Evolutionary conservation across 83 land plant species (phyloP), one percentile per base, ranked within the genome.

Genomic region (Larix sibirica): DNA sequence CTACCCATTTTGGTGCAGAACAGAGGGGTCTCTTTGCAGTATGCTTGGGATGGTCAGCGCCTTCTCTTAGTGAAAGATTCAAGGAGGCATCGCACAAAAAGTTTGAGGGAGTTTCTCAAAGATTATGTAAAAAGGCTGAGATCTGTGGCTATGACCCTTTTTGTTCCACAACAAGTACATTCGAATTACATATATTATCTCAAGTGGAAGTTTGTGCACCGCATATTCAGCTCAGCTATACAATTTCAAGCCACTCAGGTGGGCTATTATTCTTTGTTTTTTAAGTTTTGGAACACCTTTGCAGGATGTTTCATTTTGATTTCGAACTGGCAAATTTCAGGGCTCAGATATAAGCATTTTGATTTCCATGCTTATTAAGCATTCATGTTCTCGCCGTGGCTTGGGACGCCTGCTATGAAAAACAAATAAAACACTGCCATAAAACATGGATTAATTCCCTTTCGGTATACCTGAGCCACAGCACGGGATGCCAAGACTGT

Each of bases 181-280:
- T 84, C 74, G 8, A 88, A 89, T 82, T 93, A 93, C 80, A 31
- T 91, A 60, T 62, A 28, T 20, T 93, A 91, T 78, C 79, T 93
- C 33, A 88, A 83, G 59, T 93, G 95, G 95, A 91, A 91, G 82
- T 67, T 91, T 31, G 47, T 93, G 77, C 92, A 90, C 80, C 85
- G 96, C 13, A 79, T 91, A 31, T 91, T 89, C 78, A 91, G 96
- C 85, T 93, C 96, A 18, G 88, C 91, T 4, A 89, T 91, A 31
- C 96, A 93, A 59, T 92, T 93, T 81, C 94, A 91, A 82, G 87
- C 94, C n/a, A 93, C 96, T 80, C 96, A 93, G 95, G 95, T 93
- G 9, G 6, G 40, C 21, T 24, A 14, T 21, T 44, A 23, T 10
- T 28, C 14, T 33, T 5, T 20, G 5, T 74, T 47, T 62, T 77